Evolutionary conservation across 371 early-diverging fungal genomes (phyloP).

Genomic region (Mortierella sp.): DNA sequence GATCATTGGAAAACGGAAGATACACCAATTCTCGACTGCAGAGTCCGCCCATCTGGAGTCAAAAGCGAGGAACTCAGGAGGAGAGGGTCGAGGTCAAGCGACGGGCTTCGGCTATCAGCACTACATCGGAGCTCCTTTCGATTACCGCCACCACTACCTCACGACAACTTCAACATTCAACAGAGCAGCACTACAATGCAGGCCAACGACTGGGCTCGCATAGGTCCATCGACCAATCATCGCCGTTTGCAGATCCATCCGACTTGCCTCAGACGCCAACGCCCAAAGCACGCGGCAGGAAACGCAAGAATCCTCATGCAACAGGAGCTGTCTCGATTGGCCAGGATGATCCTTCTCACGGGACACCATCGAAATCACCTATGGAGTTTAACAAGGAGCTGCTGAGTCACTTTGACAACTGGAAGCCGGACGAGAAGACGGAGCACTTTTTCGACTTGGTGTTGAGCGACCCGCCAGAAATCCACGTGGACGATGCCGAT

Average conservation of each 20-base stretch:
- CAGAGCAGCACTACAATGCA: not conserved
- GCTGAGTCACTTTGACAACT: conserved; percentile 40
- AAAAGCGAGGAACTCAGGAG: conserved; percentile 16
- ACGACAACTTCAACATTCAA: conserved; percentile 10
- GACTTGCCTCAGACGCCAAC: not conserved
- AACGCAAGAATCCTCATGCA: conserved; percentile 24
- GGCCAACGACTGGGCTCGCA: not conserved
- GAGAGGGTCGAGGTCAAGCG: conserved; percentile 10
- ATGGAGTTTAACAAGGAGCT: conserved; percentile 41
- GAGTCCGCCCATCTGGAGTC: conserved; percentile 30
- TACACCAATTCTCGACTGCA: not conserved
- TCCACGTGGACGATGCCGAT: conserved; percentile 38
- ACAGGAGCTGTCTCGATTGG: not conserved
- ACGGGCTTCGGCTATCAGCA: not conserved
- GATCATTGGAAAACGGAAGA: conserved; percentile 2
- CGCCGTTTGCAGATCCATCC: conserved; percentile 4
- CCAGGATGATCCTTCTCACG: not conserved
- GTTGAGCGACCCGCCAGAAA: conserved; percentile 53
- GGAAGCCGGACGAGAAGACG: conserved; percentile 39
- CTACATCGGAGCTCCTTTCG: not conserved
- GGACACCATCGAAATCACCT: not conserved
- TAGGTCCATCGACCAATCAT: not conserved
- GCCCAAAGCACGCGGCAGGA: conserved; percentile 20
- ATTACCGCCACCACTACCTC: not conserved
- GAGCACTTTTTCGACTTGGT: conserved; percentile 47